Evolutionary conservation across 257 asterid species (phyloP).

Genomic region (Paulownia fortunei): DNA sequence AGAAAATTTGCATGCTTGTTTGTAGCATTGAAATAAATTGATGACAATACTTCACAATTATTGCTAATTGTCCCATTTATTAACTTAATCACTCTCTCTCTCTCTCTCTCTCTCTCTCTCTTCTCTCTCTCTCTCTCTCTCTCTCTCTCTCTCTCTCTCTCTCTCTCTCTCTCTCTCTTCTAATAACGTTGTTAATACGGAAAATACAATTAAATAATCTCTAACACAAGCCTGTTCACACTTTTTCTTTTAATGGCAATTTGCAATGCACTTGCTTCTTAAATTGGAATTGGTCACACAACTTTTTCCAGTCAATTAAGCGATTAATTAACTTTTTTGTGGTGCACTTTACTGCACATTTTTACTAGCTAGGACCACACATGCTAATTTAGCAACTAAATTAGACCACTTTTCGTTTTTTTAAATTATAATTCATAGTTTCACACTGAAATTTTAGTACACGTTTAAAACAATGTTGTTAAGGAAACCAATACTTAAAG

Average conservation of each 20-base stretch:
- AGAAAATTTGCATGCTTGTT: too few relatives aligned
- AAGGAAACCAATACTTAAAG: too few relatives aligned
- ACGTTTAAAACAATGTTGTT: background rate
- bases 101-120: too few relatives aligned
- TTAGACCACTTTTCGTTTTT: background rate
- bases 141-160: too few relatives aligned
- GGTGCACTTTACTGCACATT: conserved; percentile 23
- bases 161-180: too few relatives aligned
- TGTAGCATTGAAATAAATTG: too few relatives aligned
- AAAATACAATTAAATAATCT: background rate
- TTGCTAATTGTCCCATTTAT: too few relatives aligned
- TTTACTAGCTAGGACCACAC: background rate
- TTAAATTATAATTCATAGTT: background rate
- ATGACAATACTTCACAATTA: too few relatives aligned
- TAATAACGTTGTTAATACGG: too few relatives aligned
- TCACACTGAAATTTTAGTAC: background rate
- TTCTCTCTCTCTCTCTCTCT: too few relatives aligned
- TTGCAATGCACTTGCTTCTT: conserved; percentile 3
- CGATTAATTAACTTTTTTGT: background rate
- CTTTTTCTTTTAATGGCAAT: background rate
- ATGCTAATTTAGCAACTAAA: conserved; percentile 9
- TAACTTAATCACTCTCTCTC: too few relatives aligned
- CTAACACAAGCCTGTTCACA: background rate
- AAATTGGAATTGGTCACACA: background rate
- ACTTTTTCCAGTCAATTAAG: background rate